These are phyloP conservation scores for Geranium incanum DNA, from an alignment of 441 rosid genomes.

Conservation along the genomic window DNA sequence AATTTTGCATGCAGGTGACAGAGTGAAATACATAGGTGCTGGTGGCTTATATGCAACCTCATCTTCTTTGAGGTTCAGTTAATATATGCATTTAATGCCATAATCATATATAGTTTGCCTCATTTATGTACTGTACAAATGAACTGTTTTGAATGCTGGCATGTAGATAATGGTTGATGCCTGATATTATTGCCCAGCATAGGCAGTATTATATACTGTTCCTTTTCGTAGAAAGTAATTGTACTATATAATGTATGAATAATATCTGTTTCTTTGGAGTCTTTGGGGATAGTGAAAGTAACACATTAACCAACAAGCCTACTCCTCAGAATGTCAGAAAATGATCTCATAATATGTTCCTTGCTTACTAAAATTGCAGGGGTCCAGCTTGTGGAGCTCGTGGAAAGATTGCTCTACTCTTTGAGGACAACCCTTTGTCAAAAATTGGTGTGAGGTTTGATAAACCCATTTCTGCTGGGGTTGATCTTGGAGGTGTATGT, in stretches of 20 bases:
- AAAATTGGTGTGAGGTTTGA: slow-evolving; percentile 96
- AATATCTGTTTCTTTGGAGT: not conserved
- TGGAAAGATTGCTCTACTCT: slow-evolving; percentile 84
- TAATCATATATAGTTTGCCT: not conserved
- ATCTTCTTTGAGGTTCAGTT: slow-evolving; percentile 42
- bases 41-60: slow-evolving; percentile 42
- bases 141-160: not conserved
- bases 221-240: not conserved
- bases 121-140: not conserved
- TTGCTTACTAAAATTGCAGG: slow-evolving; percentile 32
- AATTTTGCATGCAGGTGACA: slow-evolving; percentile 59
- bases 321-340: not conserved
- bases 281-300: slow-evolving; percentile 3
- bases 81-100: not conserved
- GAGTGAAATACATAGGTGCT: slow-evolving; percentile 70
- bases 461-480: slow-evolving; percentile 77
- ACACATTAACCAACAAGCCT: not conserved
- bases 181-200: not conserved
- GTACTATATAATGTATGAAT: not conserved
- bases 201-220: not conserved
- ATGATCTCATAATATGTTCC: slow-evolving; percentile 1
- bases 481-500: slow-evolving; percentile 88
- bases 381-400: slow-evolving; percentile 76
- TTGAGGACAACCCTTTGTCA: slow-evolving; percentile 82
- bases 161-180: not conserved